phyloP scores from a whole-genome alignment of 768 basidiomycete genomes.

The Gautieria morchelliformis region DNA sequence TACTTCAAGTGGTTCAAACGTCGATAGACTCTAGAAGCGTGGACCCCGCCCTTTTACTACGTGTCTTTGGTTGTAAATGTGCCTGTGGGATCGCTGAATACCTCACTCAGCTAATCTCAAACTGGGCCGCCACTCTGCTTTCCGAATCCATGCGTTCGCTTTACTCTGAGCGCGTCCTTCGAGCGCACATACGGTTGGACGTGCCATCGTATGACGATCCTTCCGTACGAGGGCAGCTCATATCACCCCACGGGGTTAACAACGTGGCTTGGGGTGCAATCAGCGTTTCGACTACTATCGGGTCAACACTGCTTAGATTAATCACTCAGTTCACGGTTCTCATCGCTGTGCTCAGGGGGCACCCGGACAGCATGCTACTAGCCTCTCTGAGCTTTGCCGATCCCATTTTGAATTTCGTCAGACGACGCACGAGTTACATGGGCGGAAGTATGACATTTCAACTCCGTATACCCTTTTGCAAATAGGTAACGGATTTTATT shows the following conservation, averaged over 20 bases:
- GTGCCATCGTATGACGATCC: slow-evolving; percentile 68
- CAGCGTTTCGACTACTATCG: slow-evolving; percentile 29
- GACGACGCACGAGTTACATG: neutral
- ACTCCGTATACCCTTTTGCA: neutral
- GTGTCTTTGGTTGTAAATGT: slow-evolving; percentile 47
- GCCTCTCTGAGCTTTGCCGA: slow-evolving; percentile 47
- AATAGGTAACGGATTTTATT: neutral
- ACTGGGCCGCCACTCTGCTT: slow-evolving; percentile 21
- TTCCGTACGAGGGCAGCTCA: slow-evolving; percentile 54
- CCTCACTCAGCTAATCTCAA: neutral
- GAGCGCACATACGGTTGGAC: slow-evolving; percentile 51
- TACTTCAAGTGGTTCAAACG: slow-evolving; percentile 46
- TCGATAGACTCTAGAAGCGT: slow-evolving; percentile 53
- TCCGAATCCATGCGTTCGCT: slow-evolving; percentile 35
- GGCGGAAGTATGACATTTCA: neutral
- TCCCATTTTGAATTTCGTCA: slow-evolving; percentile 32
- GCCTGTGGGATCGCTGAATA: slow-evolving; percentile 33
- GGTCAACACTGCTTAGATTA: slow-evolving; percentile 41
- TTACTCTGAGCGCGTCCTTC: slow-evolving; percentile 50
- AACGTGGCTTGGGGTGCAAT: slow-evolving; percentile 58
- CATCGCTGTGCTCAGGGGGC: slow-evolving; percentile 43
- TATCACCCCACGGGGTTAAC: slow-evolving; percentile 32
- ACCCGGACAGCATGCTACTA: slow-evolving; percentile 55
- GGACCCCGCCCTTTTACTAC: slow-evolving; percentile 44
- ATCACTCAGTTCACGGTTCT: slow-evolving; percentile 55